A percentile compares a stretch with the other conserved stretches of the same genome.
These are phyloP conservation scores for Lentinula raphanica DNA, from an alignment of 768 basidiomycete species.

Conservation along the genomic window DNA sequence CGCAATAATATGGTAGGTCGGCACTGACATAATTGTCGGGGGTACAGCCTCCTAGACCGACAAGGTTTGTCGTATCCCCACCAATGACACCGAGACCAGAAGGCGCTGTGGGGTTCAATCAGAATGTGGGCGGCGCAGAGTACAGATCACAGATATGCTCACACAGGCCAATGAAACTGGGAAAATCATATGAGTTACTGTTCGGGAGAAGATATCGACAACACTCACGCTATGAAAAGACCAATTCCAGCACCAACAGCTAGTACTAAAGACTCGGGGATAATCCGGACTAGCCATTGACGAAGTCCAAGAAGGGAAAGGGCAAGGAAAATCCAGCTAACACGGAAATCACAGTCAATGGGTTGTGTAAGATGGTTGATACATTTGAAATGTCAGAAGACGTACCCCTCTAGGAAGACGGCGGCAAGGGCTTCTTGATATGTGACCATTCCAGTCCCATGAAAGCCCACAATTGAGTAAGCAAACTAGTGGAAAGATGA, in stretches of 20 bases:
- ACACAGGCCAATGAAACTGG: slow-evolving; percentile 74
- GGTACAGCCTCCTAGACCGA: slow-evolving; percentile 73
- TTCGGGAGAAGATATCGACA: background rate
- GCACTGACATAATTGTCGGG: slow-evolving; percentile 44
- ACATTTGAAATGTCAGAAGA: slow-evolving; percentile 6
- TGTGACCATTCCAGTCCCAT: slow-evolving; percentile 66
- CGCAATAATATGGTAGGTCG: slow-evolving; percentile 56
- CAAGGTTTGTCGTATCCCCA: slow-evolving; percentile 62
- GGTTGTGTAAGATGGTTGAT: background rate
- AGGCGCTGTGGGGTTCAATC: slow-evolving; percentile 39
- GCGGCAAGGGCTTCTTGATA: slow-evolving; percentile 81
- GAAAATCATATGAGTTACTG: background rate
- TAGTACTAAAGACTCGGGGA: slow-evolving; percentile 82
- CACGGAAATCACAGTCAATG: background rate
- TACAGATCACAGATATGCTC: slow-evolving; percentile 14
- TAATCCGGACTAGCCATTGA: slow-evolving; percentile 84
- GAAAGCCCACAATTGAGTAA: slow-evolving; percentile 83
- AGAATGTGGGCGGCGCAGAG: background rate
- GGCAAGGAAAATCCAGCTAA: slow-evolving; percentile 76
- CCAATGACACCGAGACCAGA: slow-evolving; percentile 73
- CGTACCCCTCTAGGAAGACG: slow-evolving; percentile 83
- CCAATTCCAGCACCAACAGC: slow-evolving; percentile 87
- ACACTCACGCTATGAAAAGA: slow-evolving; percentile 73
- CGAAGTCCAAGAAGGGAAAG: slow-evolving; percentile 79
- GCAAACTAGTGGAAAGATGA: slow-evolving; percentile 50